Evolutionary conservation across 2,329 filamentous ascomycete species (phyloP).

Genomic region (Dactylella cylindrospora): DNA sequence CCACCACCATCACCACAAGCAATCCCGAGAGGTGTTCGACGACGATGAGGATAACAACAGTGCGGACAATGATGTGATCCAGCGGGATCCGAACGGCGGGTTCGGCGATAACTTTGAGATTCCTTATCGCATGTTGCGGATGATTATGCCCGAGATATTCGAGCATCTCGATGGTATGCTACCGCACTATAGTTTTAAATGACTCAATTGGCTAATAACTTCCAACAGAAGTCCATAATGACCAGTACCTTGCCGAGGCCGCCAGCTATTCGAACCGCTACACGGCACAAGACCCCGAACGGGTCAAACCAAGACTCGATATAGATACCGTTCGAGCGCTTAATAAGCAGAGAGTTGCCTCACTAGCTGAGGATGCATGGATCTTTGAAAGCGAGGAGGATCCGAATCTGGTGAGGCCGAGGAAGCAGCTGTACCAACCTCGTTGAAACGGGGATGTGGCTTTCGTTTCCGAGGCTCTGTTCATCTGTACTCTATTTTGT

Average conservation of each 20-base stretch:
- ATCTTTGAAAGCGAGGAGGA: slow-evolving; percentile 76
- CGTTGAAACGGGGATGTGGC: slow-evolving; percentile 4
- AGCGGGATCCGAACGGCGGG: slow-evolving; percentile 35
- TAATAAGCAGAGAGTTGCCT: slow-evolving; percentile 64
- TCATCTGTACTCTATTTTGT: background rate
- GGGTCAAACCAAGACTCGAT: slow-evolving; percentile 63
- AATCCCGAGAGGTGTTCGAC: slow-evolving; percentile 22
- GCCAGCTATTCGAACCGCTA: slow-evolving; percentile 41
- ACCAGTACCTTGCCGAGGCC: slow-evolving; percentile 31
- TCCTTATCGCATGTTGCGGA: slow-evolving; percentile 48
- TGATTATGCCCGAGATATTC: slow-evolving; percentile 42
- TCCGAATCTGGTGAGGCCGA: slow-evolving; percentile 38
- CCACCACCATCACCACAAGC: slow-evolving; percentile 18
- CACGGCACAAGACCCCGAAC: slow-evolving; percentile 66
- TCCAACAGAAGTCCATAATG: slow-evolving; percentile 31
- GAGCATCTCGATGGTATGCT: slow-evolving; percentile 38
- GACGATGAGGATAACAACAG: slow-evolving; percentile 22
- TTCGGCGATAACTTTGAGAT: slow-evolving; percentile 50
- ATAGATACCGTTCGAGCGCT: slow-evolving; percentile 54
- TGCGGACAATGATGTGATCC: slow-evolving; percentile 31
- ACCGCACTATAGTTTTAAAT: background rate
- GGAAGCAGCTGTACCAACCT: slow-evolving; percentile 25
- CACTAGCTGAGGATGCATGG: slow-evolving; percentile 81
- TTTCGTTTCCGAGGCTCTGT: background rate
- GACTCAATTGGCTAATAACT: background rate